Conservation (phyloP, 495 filamentous ascomycete species). For the Daldinia grandis region DNA sequence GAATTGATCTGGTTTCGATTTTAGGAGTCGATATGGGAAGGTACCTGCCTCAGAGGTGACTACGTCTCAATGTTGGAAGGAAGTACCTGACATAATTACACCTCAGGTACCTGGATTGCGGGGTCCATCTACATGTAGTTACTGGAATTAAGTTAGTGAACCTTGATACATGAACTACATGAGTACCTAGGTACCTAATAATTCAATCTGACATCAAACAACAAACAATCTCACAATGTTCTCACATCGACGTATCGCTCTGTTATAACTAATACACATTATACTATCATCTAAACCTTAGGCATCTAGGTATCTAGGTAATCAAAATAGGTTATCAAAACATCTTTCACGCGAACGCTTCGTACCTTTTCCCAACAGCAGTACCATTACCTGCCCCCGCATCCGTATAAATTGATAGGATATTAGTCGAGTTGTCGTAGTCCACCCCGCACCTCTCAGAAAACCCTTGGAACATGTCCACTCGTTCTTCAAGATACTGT, state of each 20-base stretch:
- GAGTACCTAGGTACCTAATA: no score
- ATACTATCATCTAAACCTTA: not conserved
- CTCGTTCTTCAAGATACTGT: constrained; percentile 44
- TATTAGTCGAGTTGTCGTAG: constrained; percentile 47
- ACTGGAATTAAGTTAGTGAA: no score
- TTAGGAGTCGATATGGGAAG: no score
- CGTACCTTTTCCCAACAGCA: constrained; percentile 47
- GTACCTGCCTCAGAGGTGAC: no score
- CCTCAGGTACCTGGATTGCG: not conserved
- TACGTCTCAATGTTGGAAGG: no score
- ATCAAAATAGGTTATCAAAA: not conserved
- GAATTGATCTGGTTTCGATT: no score
- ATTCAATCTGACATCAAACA: no score
- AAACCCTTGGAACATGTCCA: constrained; percentile 46
- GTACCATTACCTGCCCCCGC: constrained; percentile 46
- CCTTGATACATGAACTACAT: no score
- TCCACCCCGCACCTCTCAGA: constrained; percentile 47
- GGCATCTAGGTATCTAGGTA: no score
- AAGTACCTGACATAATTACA: not conserved
- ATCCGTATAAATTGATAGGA: constrained; percentile 49
- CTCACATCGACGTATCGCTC: not conserved
- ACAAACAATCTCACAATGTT: not conserved
- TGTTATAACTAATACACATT: not conserved
- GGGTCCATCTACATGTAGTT: no score
- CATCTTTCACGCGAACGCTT: constrained; percentile 13